Evolutionary conservation across 2,329 filamentous ascomycete species (phyloP).

Genomic region (Fonsecaea erecta): DNA sequence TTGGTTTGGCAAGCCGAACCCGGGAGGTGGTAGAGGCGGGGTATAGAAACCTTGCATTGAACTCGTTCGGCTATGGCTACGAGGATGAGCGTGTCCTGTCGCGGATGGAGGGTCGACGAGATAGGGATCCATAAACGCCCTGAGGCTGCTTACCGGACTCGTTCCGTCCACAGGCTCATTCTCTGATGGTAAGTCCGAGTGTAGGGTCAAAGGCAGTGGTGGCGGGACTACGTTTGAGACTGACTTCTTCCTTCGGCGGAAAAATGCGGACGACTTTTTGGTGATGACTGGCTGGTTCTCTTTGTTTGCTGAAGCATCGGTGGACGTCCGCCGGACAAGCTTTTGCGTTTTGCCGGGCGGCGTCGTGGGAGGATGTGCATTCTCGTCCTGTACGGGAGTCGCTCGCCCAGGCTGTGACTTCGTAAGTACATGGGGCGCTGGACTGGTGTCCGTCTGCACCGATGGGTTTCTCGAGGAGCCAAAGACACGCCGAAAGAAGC

Average conservation of each 20-base stretch:
- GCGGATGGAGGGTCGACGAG: constrained; percentile 50
- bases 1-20: constrained; percentile 22
- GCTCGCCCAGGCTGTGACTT: constrained; percentile 28
- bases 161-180: constrained; percentile 42
- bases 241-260: constrained; percentile 90
- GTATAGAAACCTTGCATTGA: constrained; percentile 36
- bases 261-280: constrained; percentile 95
- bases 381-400: constrained; percentile 37
- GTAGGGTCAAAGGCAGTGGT: constrained; percentile 57
- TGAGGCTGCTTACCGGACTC: constrained; percentile 78
- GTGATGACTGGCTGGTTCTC: constrained; percentile 59
- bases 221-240: constrained; percentile 67
- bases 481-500: constrained; percentile 94
- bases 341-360: constrained; percentile 39
- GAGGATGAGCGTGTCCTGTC: constrained; percentile 9
- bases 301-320: constrained; percentile 41
- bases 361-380: constrained; percentile 9
- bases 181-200: constrained; percentile 40
- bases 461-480: constrained; percentile 67
- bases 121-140: constrained; percentile 86
- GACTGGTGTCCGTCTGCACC: constrained; percentile 27
- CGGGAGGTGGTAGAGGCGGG: constrained; percentile 23
- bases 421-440: constrained; percentile 31
- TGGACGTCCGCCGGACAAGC: constrained; percentile 40
- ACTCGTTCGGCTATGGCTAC: constrained; percentile 29